Conservation (phyloP, 2,329 filamentous ascomycete species). For the Blumeria hordei region DNA sequence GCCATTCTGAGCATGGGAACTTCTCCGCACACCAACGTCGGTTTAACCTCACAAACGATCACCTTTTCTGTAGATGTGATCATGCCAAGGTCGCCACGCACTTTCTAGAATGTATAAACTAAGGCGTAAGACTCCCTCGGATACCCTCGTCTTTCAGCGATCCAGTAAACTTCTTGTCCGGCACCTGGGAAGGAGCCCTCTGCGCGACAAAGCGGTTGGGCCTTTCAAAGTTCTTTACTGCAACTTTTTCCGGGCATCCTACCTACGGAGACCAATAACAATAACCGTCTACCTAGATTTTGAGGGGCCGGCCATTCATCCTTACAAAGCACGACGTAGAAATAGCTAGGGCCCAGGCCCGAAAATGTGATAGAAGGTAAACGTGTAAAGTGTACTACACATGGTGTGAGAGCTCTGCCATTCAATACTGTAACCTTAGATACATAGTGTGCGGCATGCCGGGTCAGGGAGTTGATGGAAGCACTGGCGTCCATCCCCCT, state of each 20-base stretch:
- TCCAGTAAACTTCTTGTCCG: neutral
- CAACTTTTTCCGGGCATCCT: neutral
- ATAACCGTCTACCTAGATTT: neutral
- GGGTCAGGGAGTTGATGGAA: neutral
- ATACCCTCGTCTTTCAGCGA: neutral
- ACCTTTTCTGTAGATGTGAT: neutral
- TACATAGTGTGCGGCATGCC: neutral
- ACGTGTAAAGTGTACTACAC: neutral
- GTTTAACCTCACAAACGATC: neutral
- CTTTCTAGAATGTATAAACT: neutral
- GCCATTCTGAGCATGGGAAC: no score
- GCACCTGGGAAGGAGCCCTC: neutral
- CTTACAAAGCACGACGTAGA: neutral
- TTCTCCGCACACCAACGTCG: neutral
- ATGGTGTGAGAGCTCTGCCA: neutral
- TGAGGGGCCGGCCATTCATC: neutral
- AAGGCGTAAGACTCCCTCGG: neutral
- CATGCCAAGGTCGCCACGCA: neutral
- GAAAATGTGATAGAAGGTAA: neutral
- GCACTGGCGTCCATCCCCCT: neutral
- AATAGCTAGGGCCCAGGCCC: neutral
- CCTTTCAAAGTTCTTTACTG: neutral
- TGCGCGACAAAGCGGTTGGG: neutral
- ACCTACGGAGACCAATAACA: neutral
- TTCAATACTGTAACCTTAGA: neutral